A percentile compares a stretch with the other conserved stretches of the same genome.
Conservation (phyloP, 163 green algal species). For the Scenedesmus sp. region DNA sequence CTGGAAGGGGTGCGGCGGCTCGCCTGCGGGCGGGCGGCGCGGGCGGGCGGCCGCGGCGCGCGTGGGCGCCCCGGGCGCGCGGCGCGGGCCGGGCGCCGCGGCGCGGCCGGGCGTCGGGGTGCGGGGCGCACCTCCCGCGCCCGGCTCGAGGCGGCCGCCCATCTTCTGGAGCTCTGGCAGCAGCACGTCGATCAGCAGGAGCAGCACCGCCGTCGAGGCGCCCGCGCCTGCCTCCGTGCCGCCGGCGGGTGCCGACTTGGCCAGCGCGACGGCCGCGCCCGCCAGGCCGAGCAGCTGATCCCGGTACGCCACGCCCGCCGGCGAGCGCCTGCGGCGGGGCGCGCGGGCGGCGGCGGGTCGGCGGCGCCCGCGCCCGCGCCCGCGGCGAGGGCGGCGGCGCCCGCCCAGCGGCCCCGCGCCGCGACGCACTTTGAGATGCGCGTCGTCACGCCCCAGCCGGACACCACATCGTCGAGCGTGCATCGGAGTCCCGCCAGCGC, state of each 20-base stretch:
- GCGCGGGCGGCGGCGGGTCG: not conserved
- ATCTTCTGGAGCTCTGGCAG: constrained; percentile 39
- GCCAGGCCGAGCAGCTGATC: constrained; percentile 24
- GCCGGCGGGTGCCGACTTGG: not conserved
- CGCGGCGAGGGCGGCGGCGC: too few species aligned
- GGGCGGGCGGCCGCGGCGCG: too few species aligned
- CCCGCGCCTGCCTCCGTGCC: not conserved
- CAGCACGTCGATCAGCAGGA: constrained; percentile 34
- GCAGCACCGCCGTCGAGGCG: not conserved
- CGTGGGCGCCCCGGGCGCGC: too few species aligned
- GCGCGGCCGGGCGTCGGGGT: too few species aligned
- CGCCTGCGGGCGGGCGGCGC: too few species aligned
- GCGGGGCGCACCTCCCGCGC: too few species aligned
- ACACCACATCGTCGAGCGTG: not conserved
- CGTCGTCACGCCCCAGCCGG: not conserved
- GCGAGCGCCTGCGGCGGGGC: not conserved
- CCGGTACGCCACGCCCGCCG: constrained; percentile 2
- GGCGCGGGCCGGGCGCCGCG: too few species aligned
- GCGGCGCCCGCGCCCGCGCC: too few species aligned
- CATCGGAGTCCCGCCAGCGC: not conserved
- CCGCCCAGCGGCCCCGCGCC: not conserved
- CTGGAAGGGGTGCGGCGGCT: constrained; percentile 21
- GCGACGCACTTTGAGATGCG: not conserved
- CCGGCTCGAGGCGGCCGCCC: constrained; percentile 11
- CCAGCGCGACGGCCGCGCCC: not conserved